Percentiles rank a stretch among this genome's conserved stretches.
Evolutionary conservation across 2,329 filamentous ascomycete species (phyloP).

Genomic region (Neonectria hederae): DNA sequence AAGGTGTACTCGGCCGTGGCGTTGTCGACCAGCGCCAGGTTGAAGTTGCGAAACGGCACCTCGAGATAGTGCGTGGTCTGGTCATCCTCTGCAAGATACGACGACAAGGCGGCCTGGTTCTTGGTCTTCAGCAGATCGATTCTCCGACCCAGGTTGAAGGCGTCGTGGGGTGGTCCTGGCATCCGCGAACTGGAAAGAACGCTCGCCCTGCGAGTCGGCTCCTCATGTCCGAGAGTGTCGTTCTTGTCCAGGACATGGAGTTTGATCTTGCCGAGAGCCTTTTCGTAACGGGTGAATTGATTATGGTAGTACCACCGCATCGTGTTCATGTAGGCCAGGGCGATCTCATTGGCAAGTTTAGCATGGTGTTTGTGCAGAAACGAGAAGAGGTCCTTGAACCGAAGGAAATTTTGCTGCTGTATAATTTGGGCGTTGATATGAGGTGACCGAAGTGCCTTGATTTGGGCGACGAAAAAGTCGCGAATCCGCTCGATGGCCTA

Average conservation of each 20-base stretch:
- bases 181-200: slow-evolving; percentile 59
- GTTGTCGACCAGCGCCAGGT: slow-evolving; percentile 92
- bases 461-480: slow-evolving; percentile 92
- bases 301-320: slow-evolving; percentile 98
- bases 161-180: slow-evolving; percentile 76
- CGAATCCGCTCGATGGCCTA: slow-evolving; percentile 92
- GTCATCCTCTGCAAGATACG: slow-evolving; percentile 92
- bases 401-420: slow-evolving; percentile 90
- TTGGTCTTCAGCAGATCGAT: slow-evolving; percentile 81
- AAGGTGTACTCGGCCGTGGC: slow-evolving; percentile 95
- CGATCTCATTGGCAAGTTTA: slow-evolving; percentile 87
- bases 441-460: slow-evolving; percentile 91
- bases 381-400: slow-evolving; percentile 86
- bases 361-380: slow-evolving; percentile 87
- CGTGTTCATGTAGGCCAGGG: slow-evolving; percentile 94
- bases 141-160: slow-evolving; percentile 87
- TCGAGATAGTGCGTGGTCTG: slow-evolving; percentile 87
- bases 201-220: slow-evolving; percentile 70
- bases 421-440: slow-evolving; percentile 98
- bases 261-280: slow-evolving; percentile 84
- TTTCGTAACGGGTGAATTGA: slow-evolving; percentile 88
- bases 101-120: slow-evolving; percentile 80
- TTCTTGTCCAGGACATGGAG: slow-evolving; percentile 84
- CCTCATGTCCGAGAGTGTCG: slow-evolving; percentile 84
- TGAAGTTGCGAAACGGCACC: slow-evolving; percentile 92